Evolutionary conservation across 2,329 filamentous ascomycete species (phyloP), one percentile per base, ranked within the genome.

Genomic region (Diaporthe helianthi): DNA sequence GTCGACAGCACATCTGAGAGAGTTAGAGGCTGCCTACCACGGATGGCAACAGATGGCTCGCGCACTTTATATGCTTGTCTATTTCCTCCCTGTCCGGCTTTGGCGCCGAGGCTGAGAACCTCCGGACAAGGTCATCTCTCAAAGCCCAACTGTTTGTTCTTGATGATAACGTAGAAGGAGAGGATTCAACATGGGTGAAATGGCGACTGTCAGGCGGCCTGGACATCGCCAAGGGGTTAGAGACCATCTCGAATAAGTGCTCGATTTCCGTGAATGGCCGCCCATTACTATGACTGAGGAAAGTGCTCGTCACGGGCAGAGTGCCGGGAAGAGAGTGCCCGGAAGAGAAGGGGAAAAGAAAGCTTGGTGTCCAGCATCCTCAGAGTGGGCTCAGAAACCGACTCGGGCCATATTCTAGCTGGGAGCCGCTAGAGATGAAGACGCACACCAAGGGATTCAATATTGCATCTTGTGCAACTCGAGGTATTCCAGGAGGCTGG

Each of bases 61-160:
- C 64, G 51, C 51, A 66, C 38, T 68, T 72, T 26, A 72, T 60
- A 31, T 69, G 65, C 19, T 22, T 33, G 6, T 67, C 58, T 29
- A 72, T 69, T 5, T 24, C 33, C 26, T 68, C 54, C 26, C 36
- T 60, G 46, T 74, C 69, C 22, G 67, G 60, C 6, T 71, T 65
- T 33, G 65, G 55, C 2, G 74, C 72, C 9, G 74, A 71, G 10
- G 74, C 70, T n/a, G 74, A 74, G 54, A 75, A 75, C n/a, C 74
- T 71, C n/a, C 73, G 68, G 26, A 76, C 65, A 22, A 72, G 31
- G 44, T 73, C 72, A 65, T 67, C 73, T 26, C 31, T 60, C 9
- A 31, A 31, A 22, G 53, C 19, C 65, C 65, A 67, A 26, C 65
- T 63, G 24, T 51, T 31, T n/a, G 52, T 5, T 29, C 65, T 60